A percentile compares a stretch with the other conserved stretches of the same genome.
Conservation (phyloP, 805 yeast species). For the Suhomyces faveliae region DNA sequence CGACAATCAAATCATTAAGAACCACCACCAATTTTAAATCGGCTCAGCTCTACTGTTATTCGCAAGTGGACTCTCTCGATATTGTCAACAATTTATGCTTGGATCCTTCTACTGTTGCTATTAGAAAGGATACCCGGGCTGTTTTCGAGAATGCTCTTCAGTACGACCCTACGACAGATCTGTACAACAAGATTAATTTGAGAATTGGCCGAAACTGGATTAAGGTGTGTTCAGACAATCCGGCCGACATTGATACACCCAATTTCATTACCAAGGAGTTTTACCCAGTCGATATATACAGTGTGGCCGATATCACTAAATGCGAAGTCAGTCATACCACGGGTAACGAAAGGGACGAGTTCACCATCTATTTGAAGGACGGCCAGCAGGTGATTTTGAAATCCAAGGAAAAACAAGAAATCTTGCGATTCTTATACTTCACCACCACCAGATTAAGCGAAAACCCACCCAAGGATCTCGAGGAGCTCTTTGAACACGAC, state of each 20-base stretch:
- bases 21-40: slow-evolving; percentile 16
- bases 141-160: slow-evolving; percentile 38
- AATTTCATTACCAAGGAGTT: slow-evolving; percentile 26
- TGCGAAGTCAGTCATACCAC: slow-evolving; percentile 36
- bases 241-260: slow-evolving; percentile 17
- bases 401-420: slow-evolving; percentile 48
- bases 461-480: slow-evolving; percentile 14
- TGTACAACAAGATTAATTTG: slow-evolving; percentile 58
- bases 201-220: slow-evolving; percentile 69
- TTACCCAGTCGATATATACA: slow-evolving; percentile 35
- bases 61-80: slow-evolving; percentile 34
- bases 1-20: background rate
- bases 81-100: slow-evolving; percentile 35
- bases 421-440: slow-evolving; percentile 67
- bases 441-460: slow-evolving; percentile 50
- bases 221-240: slow-evolving; percentile 44
- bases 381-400: slow-evolving; percentile 28
- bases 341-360: slow-evolving; percentile 28
- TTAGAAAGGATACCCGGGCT: slow-evolving; percentile 38
- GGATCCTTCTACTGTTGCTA: slow-evolving; percentile 31
- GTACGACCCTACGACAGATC: slow-evolving; percentile 47
- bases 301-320: slow-evolving; percentile 31
- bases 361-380: slow-evolving; percentile 31
- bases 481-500: background rate
- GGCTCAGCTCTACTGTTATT: slow-evolving; percentile 27